Conservation (phyloP, 805 yeast genomes). For the Candida orba region DNA sequence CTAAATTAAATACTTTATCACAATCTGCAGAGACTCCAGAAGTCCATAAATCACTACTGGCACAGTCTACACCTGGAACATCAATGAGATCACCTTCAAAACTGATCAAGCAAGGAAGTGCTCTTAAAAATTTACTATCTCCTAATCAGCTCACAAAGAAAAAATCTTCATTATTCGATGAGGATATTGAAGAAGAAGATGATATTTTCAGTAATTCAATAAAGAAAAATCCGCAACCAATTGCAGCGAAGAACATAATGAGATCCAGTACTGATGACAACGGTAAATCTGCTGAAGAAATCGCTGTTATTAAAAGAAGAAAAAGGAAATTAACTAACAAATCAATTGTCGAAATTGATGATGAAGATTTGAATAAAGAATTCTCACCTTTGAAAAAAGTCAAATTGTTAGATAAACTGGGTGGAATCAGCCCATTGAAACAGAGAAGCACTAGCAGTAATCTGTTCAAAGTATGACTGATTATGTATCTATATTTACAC, state of each 20-base stretch:
- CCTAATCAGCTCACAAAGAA: conserved; percentile 11
- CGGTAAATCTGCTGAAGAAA: not conserved
- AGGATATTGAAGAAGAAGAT: conserved; percentile 24
- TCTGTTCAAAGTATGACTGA: conserved; percentile 17
- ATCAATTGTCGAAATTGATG: conserved; percentile 16
- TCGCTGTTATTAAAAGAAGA: conserved; percentile 9
- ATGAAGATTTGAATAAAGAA: conserved; percentile 11
- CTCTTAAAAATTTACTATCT: conserved; percentile 19
- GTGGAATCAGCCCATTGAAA: conserved; percentile 23
- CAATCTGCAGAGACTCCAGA: conserved; percentile 8
- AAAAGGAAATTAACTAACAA: conserved; percentile 19
- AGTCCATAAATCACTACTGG: conserved; percentile 13
- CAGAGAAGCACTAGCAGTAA: conserved; percentile 21
- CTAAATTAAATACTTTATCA: conserved; percentile 9
- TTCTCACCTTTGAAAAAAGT: conserved; percentile 20
- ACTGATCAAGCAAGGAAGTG: conserved; percentile 15
- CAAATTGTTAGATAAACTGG: conserved; percentile 20
- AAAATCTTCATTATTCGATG: conserved; percentile 22
- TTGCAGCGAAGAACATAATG: not conserved
- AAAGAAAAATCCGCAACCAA: conserved; percentile 12
- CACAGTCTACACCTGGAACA: conserved; percentile 24
- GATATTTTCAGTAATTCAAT: conserved; percentile 16
- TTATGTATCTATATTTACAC: not conserved
- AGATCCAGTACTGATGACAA: not conserved
- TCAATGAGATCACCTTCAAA: conserved; percentile 16